Conservation (phyloP, 108 stramenopile species). For the Halocafeteria seosinensis region DNA sequence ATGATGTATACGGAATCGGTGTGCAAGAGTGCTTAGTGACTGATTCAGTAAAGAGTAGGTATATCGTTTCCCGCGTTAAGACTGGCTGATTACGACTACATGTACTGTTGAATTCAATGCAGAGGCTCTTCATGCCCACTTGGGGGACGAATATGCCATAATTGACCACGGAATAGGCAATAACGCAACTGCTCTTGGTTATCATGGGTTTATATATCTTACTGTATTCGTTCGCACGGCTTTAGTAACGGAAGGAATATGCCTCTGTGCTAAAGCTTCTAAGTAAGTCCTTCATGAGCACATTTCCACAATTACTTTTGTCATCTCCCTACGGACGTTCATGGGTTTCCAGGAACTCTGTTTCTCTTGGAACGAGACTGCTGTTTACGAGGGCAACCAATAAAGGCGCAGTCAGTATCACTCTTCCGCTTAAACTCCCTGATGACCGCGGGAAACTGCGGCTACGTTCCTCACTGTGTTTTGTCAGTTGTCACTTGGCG, state of each 20-base stretch:
- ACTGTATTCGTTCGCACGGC: not conserved
- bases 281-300: no score
- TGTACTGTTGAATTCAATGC: no score
- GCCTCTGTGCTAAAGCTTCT: not conserved
- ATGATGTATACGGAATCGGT: not conserved
- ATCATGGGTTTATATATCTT: not conserved
- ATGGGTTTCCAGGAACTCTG: no score
- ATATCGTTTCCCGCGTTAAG: no score
- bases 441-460: not conserved
- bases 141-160: not conserved
- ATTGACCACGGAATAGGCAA: not conserved
- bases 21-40: not conserved
- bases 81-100: no score
- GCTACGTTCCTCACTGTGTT: not conserved
- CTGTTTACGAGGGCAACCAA: not conserved
- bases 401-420: constrained; percentile 1
- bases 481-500: not conserved
- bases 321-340: no score
- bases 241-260: not conserved
- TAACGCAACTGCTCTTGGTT: not conserved
- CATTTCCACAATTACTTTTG: no score
- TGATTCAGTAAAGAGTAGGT: not conserved
- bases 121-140: not conserved
- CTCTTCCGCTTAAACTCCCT: not conserved
- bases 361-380: not conserved